Evolutionary conservation across 208 protist species (phyloP), one percentile per base, ranked within the genome.

Genomic region (Histomonas meleagridis): DNA sequence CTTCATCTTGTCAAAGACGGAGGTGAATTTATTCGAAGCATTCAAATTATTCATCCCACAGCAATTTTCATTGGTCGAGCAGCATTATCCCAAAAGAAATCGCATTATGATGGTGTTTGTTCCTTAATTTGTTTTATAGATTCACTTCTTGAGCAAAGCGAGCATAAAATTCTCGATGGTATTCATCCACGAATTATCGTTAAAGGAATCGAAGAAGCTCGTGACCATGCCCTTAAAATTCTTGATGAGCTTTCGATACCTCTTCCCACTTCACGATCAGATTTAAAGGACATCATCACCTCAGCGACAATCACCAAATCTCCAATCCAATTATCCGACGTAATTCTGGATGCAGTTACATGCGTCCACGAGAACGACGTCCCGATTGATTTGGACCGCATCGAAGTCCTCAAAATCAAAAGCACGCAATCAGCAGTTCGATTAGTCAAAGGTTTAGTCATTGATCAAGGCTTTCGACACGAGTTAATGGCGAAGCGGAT

Each of bases 21-120:
- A n/a, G 76, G 76, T 55, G 46, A 40, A 32, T 55, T 86, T 9
- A 1, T 86, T 38, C 23, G 38, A 86, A 32, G 35, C 51, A 40
- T 86, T 55, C 51, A 40, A 55, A 51, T 86, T 38, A 86, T 86
- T 38, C 40, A 86, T 86, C 76, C 76, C 51, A 86, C 76, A 86
- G 76, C 76, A 57, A 32, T 86, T 18, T 55, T 86, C 9, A 51
- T 86, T 38, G 76, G 43, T 10, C 23, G 76, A 32, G 76, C 76
- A 10, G 76, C 46, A 18, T 12, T 55, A n/a, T 12, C 76, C n/a
- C 76, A 86, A 86, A 46, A 86, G n/a, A 86, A 86, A 86, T 26
- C 46, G 21, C 55, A 38, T 86, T 46, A 86, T 55, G 76, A 86
- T 86, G 76, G 76, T 16, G 76, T 86, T 1, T 40, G 46, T 49